Percentiles rank a stretch among this genome's conserved stretches.
phyloP scores from a whole-genome alignment of 441 rosid species.

The Erodium moschatum region DNA sequence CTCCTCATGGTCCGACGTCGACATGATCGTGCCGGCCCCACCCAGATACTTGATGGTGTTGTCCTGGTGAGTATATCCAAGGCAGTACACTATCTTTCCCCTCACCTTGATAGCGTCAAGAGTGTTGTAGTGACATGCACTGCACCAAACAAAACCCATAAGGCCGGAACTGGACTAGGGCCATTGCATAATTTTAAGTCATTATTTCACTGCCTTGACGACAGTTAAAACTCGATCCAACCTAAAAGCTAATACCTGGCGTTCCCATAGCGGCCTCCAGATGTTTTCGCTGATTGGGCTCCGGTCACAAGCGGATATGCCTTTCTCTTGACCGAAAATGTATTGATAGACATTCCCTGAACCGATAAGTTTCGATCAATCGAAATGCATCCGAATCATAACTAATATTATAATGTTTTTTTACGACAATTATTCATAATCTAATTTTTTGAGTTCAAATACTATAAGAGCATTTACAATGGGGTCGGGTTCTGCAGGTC shows the following conservation, averaged over 20 bases:
- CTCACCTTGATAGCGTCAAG: constrained; percentile 40
- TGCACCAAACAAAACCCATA: constrained; percentile 16
- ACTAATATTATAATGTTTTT: too few relatives aligned
- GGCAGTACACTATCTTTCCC: constrained; percentile 64
- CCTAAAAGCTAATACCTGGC: constrained; percentile 30
- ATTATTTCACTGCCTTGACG: too few relatives aligned
- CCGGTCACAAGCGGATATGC: constrained; percentile 64
- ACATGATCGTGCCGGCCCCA: constrained; percentile 49
- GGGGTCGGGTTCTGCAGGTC: too few relatives aligned
- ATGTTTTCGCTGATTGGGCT: constrained; percentile 37
- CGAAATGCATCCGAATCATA: too few relatives aligned
- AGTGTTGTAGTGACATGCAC: constrained; percentile 55
- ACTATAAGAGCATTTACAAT: too few relatives aligned
- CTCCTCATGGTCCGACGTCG: constrained; percentile 22
- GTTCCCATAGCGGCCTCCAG: constrained; percentile 31
- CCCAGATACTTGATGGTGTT: constrained; percentile 29
- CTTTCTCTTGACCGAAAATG: constrained; percentile 37
- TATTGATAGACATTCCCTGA: constrained; percentile 58
- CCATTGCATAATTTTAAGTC: too few relatives aligned
- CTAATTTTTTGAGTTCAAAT: too few relatives aligned
- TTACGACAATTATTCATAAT: too few relatives aligned
- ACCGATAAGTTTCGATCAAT: not conserved
- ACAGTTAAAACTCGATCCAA: not conserved
- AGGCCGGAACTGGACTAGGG: not conserved
- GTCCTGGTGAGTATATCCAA: constrained; percentile 38